Base-by-base conservation (phyloP, 257 asterid genomes). In the Hygrophila difformis region DNA sequence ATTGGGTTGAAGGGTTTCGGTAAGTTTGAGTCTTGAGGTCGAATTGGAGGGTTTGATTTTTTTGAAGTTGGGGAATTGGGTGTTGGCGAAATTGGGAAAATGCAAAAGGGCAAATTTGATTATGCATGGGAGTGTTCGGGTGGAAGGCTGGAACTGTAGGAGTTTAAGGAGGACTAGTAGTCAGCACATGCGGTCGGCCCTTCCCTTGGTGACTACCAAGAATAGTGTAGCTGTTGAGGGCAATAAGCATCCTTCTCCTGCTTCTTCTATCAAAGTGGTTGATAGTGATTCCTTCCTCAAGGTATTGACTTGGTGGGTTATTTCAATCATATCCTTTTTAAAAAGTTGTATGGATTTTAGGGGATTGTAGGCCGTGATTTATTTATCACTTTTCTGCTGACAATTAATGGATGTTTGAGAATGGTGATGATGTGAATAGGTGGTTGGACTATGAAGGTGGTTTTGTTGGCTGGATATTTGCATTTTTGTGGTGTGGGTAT, bases 101-200 rank as follows among this genome's bases (percentile, higher is more conserved):
- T 77, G 74, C 78, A 31, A 64, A 64, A 19, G 47, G 59, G 62
- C 47, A 47, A 34, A 40, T 63, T 53, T 61, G 57, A 66, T 67
- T 69, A 67, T 67, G 72, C 73, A 57, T 67, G 70, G 81, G 71
- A 72, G 74, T 72, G 67, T 60, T 72, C 68, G 49, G 71, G 61
- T 56, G 67, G 75, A 62, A 57, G 69, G 70, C 39, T 58, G 66
- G 56, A 52, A 57, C 49, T 58, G 66, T 65, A 57, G 55, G 44
- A 58, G 49, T 57, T 55, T 19, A 56, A 60, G 34, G 41, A 53
- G 52, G 53, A 40, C 53, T 54, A 39, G 44, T 54, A 53, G 74
- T 58, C 64, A 47, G 74, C 72, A 69, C 60, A 75, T 75, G 76
- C 78, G 57, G 48, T 64, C 78, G 36, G 66, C 47, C 59, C 60